Conservation (phyloP, 768 basidiomycete species). For the Tubosaeta brunneosetosa region DNA sequence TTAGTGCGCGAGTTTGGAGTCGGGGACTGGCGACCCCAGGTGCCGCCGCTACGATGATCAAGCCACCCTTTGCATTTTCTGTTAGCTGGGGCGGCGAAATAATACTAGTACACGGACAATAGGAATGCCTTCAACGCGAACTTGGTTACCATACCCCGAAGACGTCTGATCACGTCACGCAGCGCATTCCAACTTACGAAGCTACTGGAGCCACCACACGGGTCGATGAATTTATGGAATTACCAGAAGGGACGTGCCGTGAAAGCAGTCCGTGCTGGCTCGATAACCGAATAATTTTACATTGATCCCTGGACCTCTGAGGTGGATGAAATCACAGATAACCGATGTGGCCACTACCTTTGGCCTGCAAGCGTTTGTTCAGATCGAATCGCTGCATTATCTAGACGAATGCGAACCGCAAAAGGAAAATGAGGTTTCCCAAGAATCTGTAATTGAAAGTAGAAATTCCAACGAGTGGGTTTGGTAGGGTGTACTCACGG, state of each 20-base stretch:
- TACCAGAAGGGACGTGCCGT: constrained; percentile 26
- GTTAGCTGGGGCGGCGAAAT: not conserved
- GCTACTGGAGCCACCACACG: constrained; percentile 59
- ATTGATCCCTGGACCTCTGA: constrained; percentile 54
- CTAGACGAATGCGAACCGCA: constrained; percentile 8
- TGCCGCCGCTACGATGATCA: no score
- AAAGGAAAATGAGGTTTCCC: constrained; percentile 40
- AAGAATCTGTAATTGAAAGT: constrained; percentile 15
- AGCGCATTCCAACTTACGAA: constrained; percentile 32
- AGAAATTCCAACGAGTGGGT: not conserved
- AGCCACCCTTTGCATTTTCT: constrained; percentile 41
- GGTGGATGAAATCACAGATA: constrained; percentile 54
- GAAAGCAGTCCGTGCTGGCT: constrained; percentile 57
- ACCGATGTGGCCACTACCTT: constrained; percentile 53
- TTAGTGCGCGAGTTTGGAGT: no score
- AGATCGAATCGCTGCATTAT: no score
- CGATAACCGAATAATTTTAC: constrained; percentile 44
- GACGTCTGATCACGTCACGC: not conserved
- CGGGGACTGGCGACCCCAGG: no score
- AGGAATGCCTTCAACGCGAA: constrained; percentile 52
- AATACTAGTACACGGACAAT: constrained; percentile 29
- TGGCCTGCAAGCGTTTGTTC: constrained; percentile 36
- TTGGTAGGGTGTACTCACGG: constrained; percentile 30
- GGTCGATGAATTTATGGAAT: not conserved
- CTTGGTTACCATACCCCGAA: constrained; percentile 53